These are phyloP conservation scores for Nissolia schottii DNA, from an alignment of 306 rosid genomes.

Conservation along the genomic window DNA sequence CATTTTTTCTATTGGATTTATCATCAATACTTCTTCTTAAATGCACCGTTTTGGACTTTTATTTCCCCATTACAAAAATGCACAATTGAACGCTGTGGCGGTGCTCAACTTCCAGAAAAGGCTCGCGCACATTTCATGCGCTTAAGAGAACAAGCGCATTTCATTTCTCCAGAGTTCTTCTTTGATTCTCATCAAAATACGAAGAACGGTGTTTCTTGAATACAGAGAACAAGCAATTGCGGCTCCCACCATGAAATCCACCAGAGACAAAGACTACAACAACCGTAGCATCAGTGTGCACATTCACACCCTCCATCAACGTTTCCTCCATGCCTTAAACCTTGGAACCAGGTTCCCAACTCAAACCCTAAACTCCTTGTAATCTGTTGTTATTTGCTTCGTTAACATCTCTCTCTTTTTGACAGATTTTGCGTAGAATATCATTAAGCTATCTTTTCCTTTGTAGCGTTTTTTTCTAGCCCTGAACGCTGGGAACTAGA, in stretches of 20 bases:
- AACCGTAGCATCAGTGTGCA: conserved; percentile 41
- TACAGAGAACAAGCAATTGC: neutral
- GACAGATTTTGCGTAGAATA: neutral
- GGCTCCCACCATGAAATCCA: conserved; percentile 37
- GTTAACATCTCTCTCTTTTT: neutral
- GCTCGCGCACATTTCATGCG: too few species aligned
- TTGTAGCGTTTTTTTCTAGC: neutral
- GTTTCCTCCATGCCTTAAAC: conserved; percentile 63
- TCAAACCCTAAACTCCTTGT: neutral
- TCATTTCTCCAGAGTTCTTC: neutral
- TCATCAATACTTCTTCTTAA: too few species aligned
- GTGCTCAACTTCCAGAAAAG: too few species aligned
- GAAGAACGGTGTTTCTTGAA: neutral
- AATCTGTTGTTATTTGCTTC: neutral
- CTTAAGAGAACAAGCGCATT: too few species aligned
- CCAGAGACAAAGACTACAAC: conserved; percentile 37
- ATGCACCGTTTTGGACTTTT: too few species aligned
- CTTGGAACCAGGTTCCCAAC: conserved; percentile 64
- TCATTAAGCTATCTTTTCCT: neutral
- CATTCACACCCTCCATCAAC: conserved; percentile 55
- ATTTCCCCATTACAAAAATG: too few species aligned
- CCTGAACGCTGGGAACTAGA: neutral
- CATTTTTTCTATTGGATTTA: too few species aligned
- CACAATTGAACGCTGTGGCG: too few species aligned
- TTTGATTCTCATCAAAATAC: neutral